Percentiles rank a stretch among this genome's conserved stretches.
phyloP scores from a whole-genome alignment of 1,284 basidiomycete species.

The Fomitopsis betulina region DNA sequence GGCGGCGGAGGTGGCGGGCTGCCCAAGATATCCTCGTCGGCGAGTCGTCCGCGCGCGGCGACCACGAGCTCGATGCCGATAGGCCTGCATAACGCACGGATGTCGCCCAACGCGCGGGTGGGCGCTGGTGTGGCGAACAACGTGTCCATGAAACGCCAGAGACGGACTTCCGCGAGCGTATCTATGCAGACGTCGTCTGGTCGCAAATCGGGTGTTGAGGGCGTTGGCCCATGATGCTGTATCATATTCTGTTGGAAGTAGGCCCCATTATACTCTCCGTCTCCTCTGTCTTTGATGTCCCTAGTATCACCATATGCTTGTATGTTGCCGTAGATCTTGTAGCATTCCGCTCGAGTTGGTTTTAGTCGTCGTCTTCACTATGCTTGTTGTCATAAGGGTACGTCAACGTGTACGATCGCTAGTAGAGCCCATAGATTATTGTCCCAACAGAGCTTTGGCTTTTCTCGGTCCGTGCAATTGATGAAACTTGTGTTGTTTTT shows the following conservation, averaged over 20 bases:
- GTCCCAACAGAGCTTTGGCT: conserved; percentile 6
- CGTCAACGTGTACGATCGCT: conserved; percentile 21
- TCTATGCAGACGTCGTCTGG: conserved; percentile 28
- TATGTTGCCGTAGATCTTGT: conserved; percentile 23
- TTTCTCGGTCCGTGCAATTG: neutral
- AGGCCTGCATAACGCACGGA: conserved; percentile 37
- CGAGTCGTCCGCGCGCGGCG: conserved; percentile 57
- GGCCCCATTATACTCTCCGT: neutral
- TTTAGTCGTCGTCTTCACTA: conserved; percentile 17
- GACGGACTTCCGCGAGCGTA: conserved; percentile 65
- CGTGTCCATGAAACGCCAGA: conserved; percentile 70
- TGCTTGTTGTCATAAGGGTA: conserved; percentile 11
- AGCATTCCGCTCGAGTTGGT: conserved; percentile 18
- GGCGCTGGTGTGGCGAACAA: conserved; percentile 30
- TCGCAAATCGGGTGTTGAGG: conserved; percentile 31
- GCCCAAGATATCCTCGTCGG: conserved; percentile 68
- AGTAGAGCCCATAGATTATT: conserved; percentile 26
- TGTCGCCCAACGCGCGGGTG: conserved; percentile 31
- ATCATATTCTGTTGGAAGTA: conserved; percentile 10
- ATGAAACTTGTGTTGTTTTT: conserved; percentile 1
- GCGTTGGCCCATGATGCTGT: conserved; percentile 25
- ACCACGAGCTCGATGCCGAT: conserved; percentile 56
- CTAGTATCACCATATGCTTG: conserved; percentile 13
- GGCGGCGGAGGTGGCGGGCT: conserved; percentile 42
- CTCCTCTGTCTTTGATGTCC: conserved; percentile 10